Conservation (phyloP, 2,329 filamentous ascomycete genomes). For the Stachybotrys elegans region DNA sequence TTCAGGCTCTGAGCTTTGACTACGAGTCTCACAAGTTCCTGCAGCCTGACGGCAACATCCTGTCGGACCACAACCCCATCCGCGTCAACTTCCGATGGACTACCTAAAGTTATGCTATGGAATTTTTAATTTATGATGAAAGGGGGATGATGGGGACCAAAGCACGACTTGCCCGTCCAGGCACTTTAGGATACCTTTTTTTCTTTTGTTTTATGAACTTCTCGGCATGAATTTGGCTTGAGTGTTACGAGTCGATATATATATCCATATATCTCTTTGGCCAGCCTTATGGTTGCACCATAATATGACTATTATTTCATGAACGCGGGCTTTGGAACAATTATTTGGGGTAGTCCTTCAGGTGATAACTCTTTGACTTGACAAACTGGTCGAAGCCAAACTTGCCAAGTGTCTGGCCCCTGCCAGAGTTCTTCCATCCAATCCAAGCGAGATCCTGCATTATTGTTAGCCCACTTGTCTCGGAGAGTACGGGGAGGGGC, state of each 20-base stretch:
- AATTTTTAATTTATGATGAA: too few species aligned
- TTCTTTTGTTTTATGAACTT: background rate
- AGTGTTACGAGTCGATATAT: background rate
- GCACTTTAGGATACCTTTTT: too few species aligned
- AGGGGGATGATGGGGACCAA: too few species aligned
- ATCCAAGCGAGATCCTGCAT: conserved; percentile 86
- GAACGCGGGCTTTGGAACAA: background rate
- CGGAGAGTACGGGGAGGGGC: background rate
- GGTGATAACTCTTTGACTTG: conserved; percentile 91
- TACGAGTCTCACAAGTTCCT: conserved; percentile 56
- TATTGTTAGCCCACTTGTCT: conserved; percentile 11
- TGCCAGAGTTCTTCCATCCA: conserved; percentile 95
- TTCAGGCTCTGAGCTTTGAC: conserved; percentile 44
- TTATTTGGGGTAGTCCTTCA: conserved; percentile 74
- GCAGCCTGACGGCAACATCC: conserved; percentile 47
- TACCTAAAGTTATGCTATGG: background rate
- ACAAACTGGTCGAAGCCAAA: conserved; percentile 96
- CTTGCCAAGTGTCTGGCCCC: conserved; percentile 80
- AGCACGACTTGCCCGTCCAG: too few species aligned
- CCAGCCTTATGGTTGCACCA: background rate
- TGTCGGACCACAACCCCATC: conserved; percentile 63
- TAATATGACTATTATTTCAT: background rate
- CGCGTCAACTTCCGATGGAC: conserved; percentile 41
- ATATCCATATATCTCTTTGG: background rate
- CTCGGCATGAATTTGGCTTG: background rate